phyloP scores from a whole-genome alignment of 176 grass and related monocot genomes.

The Carex kokanica region DNA sequence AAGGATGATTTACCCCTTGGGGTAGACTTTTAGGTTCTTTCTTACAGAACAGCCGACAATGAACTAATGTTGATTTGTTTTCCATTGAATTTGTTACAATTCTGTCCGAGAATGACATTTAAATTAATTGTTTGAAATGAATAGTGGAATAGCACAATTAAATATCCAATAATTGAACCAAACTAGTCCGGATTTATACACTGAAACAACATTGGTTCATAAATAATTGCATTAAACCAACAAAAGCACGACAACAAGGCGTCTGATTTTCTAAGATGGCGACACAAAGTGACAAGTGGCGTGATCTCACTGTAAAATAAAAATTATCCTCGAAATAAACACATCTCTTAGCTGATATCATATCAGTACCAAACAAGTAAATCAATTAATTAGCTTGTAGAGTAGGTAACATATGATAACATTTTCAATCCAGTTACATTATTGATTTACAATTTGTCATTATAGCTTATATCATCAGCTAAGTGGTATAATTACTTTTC shows the following conservation, averaged over 20 bases:
- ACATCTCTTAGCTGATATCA: constrained; percentile 6
- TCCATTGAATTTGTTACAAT: neutral
- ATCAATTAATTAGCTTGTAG: constrained; percentile 1
- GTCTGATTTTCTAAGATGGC: neutral
- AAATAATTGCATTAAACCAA: neutral
- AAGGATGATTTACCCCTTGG: neutral
- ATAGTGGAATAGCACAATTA: neutral
- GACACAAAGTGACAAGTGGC: neutral
- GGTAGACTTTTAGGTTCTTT: neutral
- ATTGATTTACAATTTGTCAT: neutral
- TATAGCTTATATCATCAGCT: neutral
- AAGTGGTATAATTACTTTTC: neutral
- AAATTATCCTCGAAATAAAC: neutral
- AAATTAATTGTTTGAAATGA: neutral
- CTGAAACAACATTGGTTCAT: neutral
- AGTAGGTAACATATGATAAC: neutral
- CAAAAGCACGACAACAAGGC: neutral
- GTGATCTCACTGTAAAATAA: constrained; percentile 16
- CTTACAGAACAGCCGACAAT: neutral
- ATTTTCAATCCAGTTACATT: neutral
- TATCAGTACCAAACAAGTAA: neutral
- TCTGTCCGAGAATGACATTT: neutral
- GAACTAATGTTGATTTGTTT: neutral
- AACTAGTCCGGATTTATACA: constrained; percentile 9
- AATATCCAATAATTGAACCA: neutral